Evolutionary conservation across 306 rosid genomes (phyloP), one percentile per base, ranked within the genome.

Genomic region (Cicer judaicum): DNA sequence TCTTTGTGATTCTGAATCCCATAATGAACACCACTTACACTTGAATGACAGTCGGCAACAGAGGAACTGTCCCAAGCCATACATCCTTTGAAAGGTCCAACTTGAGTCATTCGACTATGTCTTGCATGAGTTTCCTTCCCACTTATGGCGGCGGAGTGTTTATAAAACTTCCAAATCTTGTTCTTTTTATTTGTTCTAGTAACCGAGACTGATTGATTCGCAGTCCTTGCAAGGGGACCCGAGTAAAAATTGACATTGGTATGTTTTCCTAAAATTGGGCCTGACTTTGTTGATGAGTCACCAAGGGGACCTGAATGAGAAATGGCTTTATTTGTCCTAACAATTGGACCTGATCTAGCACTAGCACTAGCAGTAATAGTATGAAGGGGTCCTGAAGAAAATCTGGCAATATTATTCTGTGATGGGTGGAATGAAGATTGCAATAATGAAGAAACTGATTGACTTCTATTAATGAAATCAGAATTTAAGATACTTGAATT

Each of bases 21-120:
- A 34, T 80, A 76, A 68, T 78, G 87, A 81, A 87, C 71, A 70
- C 74, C 87, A 42, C 64, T 82, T 18, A 88, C 49, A 81, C 73
- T 90, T 65, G 84, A 16, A 69, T 88, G 77, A 82, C 93, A 80
- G 79, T 86, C 87, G 19, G 73, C 18, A 16, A 90, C 76, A 9
- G 86, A 78, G 70, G 89, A 81, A 84, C 59, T 76, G 78, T 83
- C 86, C 80, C 83, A 88, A 34, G 86, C 88, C 81, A 77, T 80
- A 66, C 91, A 90, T 64, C 93, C 99, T 79, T 83, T 94, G 79
- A 94, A 91, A 75, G 99, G 99, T 65, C 96, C 99, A 34, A 94
- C 97, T 85, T 86, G 99, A 61, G 98, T 90, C 77, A 87, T 77
- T 75, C 95, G 84, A 64, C 76, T 88, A 7, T 87, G 34, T 77